Base-by-base conservation (phyloP, 164 flowering plant species). In the Magnolia changhungtana region DNA sequence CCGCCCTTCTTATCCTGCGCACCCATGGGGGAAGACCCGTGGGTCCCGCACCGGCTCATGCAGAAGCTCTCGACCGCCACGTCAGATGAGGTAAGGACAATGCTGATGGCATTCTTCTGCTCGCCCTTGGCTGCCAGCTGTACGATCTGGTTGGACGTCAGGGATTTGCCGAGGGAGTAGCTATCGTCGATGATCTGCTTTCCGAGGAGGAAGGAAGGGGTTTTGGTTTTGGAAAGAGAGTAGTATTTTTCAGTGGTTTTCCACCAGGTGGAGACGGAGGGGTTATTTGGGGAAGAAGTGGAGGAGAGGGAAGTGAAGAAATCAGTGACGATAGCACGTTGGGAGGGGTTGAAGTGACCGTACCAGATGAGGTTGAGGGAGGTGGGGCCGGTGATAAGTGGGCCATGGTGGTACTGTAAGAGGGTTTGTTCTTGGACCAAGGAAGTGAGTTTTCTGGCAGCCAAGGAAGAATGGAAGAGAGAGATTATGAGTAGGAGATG, bases 211-310 rank as follows among this genome's bases (percentile, higher is more conserved):
- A 31, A 71, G 19, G 79, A 18, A 13, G 72, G 55, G 13, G 64
- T 0, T 29, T 64, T 24, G 18, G 11, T 10, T 72, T 50, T 59
- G 49, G 52, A 3, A 14, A 24, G 8, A 27, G 68, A 14, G 27
- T 64, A 10, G 73, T 90, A 90, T 50, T 83, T 85, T 50, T 84
- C 85, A 9, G 90, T 89, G 50, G 87, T 88, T 50, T 75, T 81
- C 93, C 92, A 90, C 96, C 95, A 90, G 3, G 90, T 81, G 0
- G 89, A 67, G 0, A 81, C 87, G 23, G 96, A 88, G 8, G 92
- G 92, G 0, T 75, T 74, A 16, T 10, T 52, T 37, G n/a, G 2
- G 24, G 37, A 8, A 16, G 84, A 49, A 81, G 58, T 80, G 45
- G 71, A 13, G n/a, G 8, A 55, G 18, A 91, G 82, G 5, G 96